phyloP scores from a whole-genome alignment of 2,329 filamentous ascomycete genomes.

The Thermoascus crustaceus region DNA sequence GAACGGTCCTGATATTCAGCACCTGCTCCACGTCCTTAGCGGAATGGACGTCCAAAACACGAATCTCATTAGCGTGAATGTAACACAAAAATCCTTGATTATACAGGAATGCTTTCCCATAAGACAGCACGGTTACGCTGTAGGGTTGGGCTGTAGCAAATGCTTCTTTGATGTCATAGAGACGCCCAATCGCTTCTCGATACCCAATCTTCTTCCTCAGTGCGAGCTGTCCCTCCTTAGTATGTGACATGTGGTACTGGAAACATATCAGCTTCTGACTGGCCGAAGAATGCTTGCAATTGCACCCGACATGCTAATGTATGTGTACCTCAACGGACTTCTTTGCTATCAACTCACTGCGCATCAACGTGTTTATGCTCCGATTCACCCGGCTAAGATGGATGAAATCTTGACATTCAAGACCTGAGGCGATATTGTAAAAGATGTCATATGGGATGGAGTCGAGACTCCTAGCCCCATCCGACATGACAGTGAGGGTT shows the following conservation, averaged over 20 bases:
- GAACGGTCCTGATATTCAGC: slow-evolving; percentile 44
- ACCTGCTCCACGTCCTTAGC: slow-evolving; percentile 46
- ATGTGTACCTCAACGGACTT: slow-evolving; percentile 49
- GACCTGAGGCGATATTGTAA: slow-evolving; percentile 46
- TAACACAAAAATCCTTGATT: slow-evolving; percentile 59
- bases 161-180: slow-evolving; percentile 54
- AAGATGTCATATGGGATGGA: slow-evolving; percentile 58
- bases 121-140: slow-evolving; percentile 50
- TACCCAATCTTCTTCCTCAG: slow-evolving; percentile 33
- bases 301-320: neutral
- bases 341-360: slow-evolving; percentile 50
- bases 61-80: slow-evolving; percentile 45
- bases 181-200: slow-evolving; percentile 48
- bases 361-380: slow-evolving; percentile 44
- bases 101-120: slow-evolving; percentile 56
- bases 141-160: slow-evolving; percentile 56
- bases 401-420: slow-evolving; percentile 53
- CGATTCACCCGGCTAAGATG: slow-evolving; percentile 47
- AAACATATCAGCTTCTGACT: slow-evolving; percentile 4
- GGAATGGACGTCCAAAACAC: slow-evolving; percentile 51
- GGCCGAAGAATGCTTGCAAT: neutral
- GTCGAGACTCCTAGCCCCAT: slow-evolving; percentile 27
- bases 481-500: slow-evolving; percentile 13
- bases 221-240: slow-evolving; percentile 39
- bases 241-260: slow-evolving; percentile 36